Base-by-base conservation (phyloP, 2,329 filamentous ascomycete genomes). In the Epichloe scottii region DNA sequence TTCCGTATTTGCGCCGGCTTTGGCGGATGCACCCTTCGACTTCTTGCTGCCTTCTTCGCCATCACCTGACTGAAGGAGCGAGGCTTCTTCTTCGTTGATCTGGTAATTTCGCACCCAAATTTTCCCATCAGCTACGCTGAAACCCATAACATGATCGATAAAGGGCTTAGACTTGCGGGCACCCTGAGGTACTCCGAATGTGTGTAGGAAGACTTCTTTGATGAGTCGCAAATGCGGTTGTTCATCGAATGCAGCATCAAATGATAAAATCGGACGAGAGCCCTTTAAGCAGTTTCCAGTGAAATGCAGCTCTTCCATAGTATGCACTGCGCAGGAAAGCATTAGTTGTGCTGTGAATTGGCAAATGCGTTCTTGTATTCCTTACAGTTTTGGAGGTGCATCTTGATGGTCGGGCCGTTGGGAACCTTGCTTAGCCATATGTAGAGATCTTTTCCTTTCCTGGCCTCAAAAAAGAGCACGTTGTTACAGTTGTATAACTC, bases 21-120 rank as follows among this genome's bases (percentile, higher is more conserved):
- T 70, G 50, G 58, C 49, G 58, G 66, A 62, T 33, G 51, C 50
- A 51, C 62, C 61, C 50, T 66, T 65, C 38, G 58, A 67, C 30
- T 71, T 69, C 50, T 74, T 73, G 53, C 73, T 19, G 75, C 73
- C 35, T 44, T 48, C 48, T 42, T 66, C 69, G 6, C 70, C 70
- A 12, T 68, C 67, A 4, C 59, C 68, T 2, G 58, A 58, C 42
- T 71, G 70, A 3, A 62, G 56, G 58, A 76, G 72, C 40, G 76
- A 71, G n/a, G 74, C 69, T 62, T 93, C 88, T 0, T 85, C 83
- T 68, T 96, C 90, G 59, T 79, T 84, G 65, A 97, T 86, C 69
- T 98, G 89, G 70, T 96, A 98, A 63, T 91, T 89, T 49, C 93
- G 82, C 53, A 96, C 82, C 90, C 91, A 98, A 62, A 98, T 87